phyloP scores from a whole-genome alignment of 2,329 filamentous ascomycete species.

The Ophiosphaerella korrae region DNA sequence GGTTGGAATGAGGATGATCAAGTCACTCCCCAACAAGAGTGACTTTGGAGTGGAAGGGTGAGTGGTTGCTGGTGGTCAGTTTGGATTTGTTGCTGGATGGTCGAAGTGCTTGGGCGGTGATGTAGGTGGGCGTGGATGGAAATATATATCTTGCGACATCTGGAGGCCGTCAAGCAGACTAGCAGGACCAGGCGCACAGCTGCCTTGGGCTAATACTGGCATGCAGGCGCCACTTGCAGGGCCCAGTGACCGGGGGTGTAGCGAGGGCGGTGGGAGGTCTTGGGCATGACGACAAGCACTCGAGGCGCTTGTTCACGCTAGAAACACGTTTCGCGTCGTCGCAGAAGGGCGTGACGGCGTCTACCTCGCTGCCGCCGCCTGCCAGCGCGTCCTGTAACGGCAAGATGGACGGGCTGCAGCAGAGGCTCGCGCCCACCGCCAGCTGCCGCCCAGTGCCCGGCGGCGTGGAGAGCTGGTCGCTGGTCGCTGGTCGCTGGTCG shows the following conservation, averaged over 20 bases:
- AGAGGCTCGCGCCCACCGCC: slow-evolving; percentile 11
- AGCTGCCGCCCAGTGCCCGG: slow-evolving; percentile 26
- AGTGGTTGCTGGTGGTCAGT: slow-evolving; percentile 11
- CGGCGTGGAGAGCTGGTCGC: not conserved
- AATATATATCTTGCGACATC: slow-evolving; percentile 41
- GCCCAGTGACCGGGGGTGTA: slow-evolving; percentile 5
- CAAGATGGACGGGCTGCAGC: slow-evolving; percentile 6
- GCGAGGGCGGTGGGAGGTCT: slow-evolving; percentile 38
- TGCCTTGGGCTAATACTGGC: slow-evolving; percentile 26
- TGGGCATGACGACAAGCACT: slow-evolving; percentile 36
- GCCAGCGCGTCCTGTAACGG: slow-evolving; percentile 12
- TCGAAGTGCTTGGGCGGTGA: slow-evolving; percentile 21
- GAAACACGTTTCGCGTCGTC: slow-evolving; percentile 25
- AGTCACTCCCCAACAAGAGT: slow-evolving; percentile 32
- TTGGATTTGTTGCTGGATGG: slow-evolving; percentile 15
- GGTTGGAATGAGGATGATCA: slow-evolving; percentile 31
- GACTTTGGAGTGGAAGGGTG: slow-evolving; percentile 18
- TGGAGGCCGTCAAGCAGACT: slow-evolving; percentile 21
- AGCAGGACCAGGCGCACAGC: slow-evolving; percentile 24
- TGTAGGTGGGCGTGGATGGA: slow-evolving; percentile 30
- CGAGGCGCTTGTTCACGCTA: slow-evolving; percentile 14
- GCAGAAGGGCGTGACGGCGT: slow-evolving; percentile 7
- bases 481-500: too few relatives aligned
- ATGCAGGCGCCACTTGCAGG: slow-evolving; percentile 21
- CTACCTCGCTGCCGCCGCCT: slow-evolving; percentile 19